A percentile compares a stretch with the other conserved stretches of the same genome.
phyloP scores from a whole-genome alignment of 1,284 basidiomycete species.

The Trichosporon sp. region DNA sequence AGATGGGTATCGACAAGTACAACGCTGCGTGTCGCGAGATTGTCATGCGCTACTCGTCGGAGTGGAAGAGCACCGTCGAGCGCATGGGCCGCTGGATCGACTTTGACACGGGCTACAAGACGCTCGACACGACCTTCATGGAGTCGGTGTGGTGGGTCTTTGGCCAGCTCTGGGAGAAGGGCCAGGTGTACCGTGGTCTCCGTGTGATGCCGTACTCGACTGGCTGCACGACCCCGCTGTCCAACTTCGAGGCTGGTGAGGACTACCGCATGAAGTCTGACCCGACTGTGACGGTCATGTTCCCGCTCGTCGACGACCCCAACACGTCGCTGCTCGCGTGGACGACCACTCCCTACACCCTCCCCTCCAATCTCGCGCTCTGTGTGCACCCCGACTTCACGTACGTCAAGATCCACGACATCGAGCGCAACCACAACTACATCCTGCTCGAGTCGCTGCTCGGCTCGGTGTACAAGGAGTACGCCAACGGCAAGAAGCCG shows the following conservation, averaged over 20 bases:
- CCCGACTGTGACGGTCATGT: conserved; percentile 89
- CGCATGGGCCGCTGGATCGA: conserved; percentile 99
- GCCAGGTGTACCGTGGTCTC: conserved; percentile 88
- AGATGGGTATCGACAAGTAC: conserved; percentile 95
- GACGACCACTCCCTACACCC: conserved; percentile 99
- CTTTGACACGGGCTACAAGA: conserved; percentile 99
- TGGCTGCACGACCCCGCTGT: conserved; percentile 90
- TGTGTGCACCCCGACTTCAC: conserved; percentile 95
- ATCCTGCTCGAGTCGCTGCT: conserved; percentile 89
- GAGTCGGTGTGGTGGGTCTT: conserved; percentile 99
- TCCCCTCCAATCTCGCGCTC: conserved; percentile 90
- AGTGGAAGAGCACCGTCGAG: conserved; percentile 93
- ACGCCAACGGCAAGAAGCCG: conserved; percentile 50
- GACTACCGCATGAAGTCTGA: conserved; percentile 93
- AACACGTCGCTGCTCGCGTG: conserved; percentile 87
- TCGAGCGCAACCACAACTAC: conserved; percentile 80
- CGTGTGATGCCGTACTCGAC: conserved; percentile 99
- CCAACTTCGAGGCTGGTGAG: conserved; percentile 94
- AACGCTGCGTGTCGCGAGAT: conserved; percentile 95
- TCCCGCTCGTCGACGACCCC: conserved; percentile 89
- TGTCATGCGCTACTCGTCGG: conserved; percentile 92
- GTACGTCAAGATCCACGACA: conserved; percentile 96
- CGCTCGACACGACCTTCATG: conserved; percentile 89
- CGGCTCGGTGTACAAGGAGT: conserved; percentile 89
- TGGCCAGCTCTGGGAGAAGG: conserved; percentile 82